Conservation (phyloP, 805 yeast genomes). For the Ogataea methanolica region DNA sequence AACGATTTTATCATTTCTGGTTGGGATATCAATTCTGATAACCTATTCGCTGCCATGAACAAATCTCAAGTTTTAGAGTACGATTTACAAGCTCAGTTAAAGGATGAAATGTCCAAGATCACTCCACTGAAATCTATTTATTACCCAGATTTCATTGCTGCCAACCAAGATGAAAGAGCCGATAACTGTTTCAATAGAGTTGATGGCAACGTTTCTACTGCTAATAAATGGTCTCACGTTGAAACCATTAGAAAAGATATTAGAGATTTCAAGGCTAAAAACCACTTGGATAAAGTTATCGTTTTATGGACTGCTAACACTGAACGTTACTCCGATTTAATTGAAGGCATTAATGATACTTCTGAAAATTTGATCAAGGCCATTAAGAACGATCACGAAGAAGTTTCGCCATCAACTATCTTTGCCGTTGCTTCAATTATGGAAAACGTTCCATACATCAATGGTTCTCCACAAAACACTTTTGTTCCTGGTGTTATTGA, state of each 20-base stretch:
- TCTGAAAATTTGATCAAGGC: constrained; percentile 72
- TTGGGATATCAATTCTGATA: constrained; percentile 83
- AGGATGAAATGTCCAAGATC: constrained; percentile 53
- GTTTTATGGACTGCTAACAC: constrained; percentile 98
- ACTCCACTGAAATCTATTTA: constrained; percentile 81
- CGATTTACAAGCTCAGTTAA: constrained; percentile 74
- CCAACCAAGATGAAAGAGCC: constrained; percentile 89
- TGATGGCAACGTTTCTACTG: constrained; percentile 44
- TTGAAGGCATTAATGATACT: constrained; percentile 81
- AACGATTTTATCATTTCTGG: constrained; percentile 88
- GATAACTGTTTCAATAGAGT: constrained; percentile 71
- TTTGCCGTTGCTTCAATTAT: constrained; percentile 92
- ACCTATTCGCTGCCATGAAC: constrained; percentile 72
- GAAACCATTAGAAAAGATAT: constrained; percentile 83
- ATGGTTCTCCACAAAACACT: constrained; percentile 97
- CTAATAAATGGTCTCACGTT: constrained; percentile 84
- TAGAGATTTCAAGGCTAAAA: constrained; percentile 63
- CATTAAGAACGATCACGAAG: constrained; percentile 74
- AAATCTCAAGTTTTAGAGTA: constrained; percentile 85
- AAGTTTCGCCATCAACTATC: constrained; percentile 87
- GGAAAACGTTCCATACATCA: constrained; percentile 85
- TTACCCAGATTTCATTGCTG: constrained; percentile 95
- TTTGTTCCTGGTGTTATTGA: constrained; percentile 94
- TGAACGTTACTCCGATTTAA: constrained; percentile 78
- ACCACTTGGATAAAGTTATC: constrained; percentile 79